Percentiles rank a stretch among this genome's conserved stretches.
These are phyloP conservation scores for Aspergillus biplanus DNA, from an alignment of 495 filamentous ascomycete species.

Conservation along the genomic window DNA sequence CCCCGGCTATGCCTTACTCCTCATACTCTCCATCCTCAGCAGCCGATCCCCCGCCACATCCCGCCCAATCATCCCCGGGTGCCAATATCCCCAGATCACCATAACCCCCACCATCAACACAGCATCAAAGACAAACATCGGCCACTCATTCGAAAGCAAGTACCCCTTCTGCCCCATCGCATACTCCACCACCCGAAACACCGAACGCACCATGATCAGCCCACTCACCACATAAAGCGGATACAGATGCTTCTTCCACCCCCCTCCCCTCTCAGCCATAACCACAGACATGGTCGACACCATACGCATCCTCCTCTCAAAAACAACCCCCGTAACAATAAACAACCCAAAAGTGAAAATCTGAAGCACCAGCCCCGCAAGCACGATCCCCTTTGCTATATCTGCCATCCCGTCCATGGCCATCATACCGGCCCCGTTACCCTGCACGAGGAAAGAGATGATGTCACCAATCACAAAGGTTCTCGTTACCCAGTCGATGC, in stretches of 20 bases:
- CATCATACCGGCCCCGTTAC: constrained; percentile 14
- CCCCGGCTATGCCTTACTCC: too few species aligned
- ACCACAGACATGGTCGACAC: not conserved
- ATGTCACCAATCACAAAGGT: constrained; percentile 17
- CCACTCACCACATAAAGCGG: not conserved
- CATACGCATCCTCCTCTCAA: not conserved
- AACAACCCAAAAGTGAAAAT: constrained; percentile 10
- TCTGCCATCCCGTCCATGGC: not conserved
- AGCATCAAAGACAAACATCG: constrained; percentile 17
- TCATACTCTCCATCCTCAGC: too few species aligned
- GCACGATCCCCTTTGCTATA: constrained; percentile 5
- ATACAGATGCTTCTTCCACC: constrained; percentile 3
- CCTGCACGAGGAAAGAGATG: constrained; percentile 17
- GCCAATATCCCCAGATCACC: too few species aligned
- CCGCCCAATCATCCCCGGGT: too few species aligned
- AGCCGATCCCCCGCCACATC: too few species aligned
- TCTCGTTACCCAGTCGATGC: constrained; percentile 9
- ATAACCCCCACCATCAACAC: constrained; percentile 5
- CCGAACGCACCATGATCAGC: constrained; percentile 14
- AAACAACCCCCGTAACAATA: constrained; percentile 4
- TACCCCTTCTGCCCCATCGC: constrained; percentile 14
- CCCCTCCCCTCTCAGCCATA: too few species aligned
- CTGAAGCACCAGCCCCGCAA: constrained; percentile 11
- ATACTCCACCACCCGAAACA: constrained; percentile 17
- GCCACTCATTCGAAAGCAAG: constrained; percentile 5